Base-by-base conservation (phyloP, 805 yeast genomes). In the Lipomyces sp. region DNA sequence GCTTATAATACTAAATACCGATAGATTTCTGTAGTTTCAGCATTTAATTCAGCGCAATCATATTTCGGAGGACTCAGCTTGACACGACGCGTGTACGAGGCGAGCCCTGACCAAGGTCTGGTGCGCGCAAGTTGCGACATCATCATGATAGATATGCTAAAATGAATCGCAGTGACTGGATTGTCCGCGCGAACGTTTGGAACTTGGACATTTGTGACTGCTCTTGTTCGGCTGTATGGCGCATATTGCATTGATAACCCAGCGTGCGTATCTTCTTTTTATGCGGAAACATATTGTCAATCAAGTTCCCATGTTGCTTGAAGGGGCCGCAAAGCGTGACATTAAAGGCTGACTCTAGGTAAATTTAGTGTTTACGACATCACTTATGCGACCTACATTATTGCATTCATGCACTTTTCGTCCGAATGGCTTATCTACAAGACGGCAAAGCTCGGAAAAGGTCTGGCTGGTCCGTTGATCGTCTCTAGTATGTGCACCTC, bases 171-270 rank as follows among this genome's bases (percentile, higher is more conserved):
- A 71, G 80, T 77, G 30, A 85, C 87, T 0, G 77, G 80, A 13
- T 81, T 95, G 71, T 87, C 95, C 72, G 97, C 97, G n/a, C 85
- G 99, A 74, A 94, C 99, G 0, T 95, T 95, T 77, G 99, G 99
- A 42, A 95, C 99, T 0, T 95, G 99, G 99, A 95, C 99, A 0
- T 81, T 93, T 51, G 83, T 93, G 72, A 87, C 97, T 2, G 85
- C 97, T 1, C 82, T 94, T 37, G 88, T 95, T 58, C 86, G 99
- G 75, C 83, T 88, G 70, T 92, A 90, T 77, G 97, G 96, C 64
- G 96, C 98, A 13, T 90, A 89, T 78, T 81, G 90, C 75, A 80
- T 90, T 65, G 81, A 81, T 63, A 87, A 87, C 72, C 86, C 86
- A 32, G 89, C 87, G 76, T 73, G 62, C n/a, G 75, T 73, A 8